Evolutionary conservation across 192 early-diverging fungal species (phyloP), one percentile per base, ranked within the genome.

Genomic region (Glomus cerebriforme): DNA sequence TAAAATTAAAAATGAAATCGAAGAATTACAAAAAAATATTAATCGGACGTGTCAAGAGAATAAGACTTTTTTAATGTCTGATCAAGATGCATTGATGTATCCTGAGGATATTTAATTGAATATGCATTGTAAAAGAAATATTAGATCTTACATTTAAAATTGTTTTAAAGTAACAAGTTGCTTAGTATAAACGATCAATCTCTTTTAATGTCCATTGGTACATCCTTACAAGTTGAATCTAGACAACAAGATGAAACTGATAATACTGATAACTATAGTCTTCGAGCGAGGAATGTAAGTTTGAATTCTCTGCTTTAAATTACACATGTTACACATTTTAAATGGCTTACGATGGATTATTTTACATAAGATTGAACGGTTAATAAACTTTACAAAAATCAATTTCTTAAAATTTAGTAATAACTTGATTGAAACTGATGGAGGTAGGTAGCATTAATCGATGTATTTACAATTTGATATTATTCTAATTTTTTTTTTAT

Each of bases 391-490:
- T 54, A 54, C 49, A 54, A 54, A 54, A 54, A 19, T 54, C 19
- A 54, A 54, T 2, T 54, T 54, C 17, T 54, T 54, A 19, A 54
- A 54, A 54, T 15, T 54, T n/a, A 22, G 17, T 54, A 54, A 54
- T 54, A 54, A 54, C 19, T 54, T 54, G 5, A 54, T 17, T 17
- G 6, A 3, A 86, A 54, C 77, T 87, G n/a, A 78, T 84, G 29
- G 85, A 86, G 49, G 49, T 54, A 54, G 6, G 19, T 7, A 54
- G 17, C 19, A 54, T 5, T 19, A 54, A 54, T 54, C 0, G 49
- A 54, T 22, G 22, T 54, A 22, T 12, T 54, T 22, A 7, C 15
- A 22, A 6, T 54, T 22, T 19, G 19, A 54, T 4, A 19, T 1
- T 8, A 1, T 8, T 0, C 10, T 43, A 43, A 43, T 15, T 54